A percentile compares a stretch with the other conserved stretches of the same genome.
These are phyloP conservation scores for Colletotrichum paranaense DNA, from an alignment of 2,329 filamentous ascomycete species.

Conservation along the genomic window DNA sequence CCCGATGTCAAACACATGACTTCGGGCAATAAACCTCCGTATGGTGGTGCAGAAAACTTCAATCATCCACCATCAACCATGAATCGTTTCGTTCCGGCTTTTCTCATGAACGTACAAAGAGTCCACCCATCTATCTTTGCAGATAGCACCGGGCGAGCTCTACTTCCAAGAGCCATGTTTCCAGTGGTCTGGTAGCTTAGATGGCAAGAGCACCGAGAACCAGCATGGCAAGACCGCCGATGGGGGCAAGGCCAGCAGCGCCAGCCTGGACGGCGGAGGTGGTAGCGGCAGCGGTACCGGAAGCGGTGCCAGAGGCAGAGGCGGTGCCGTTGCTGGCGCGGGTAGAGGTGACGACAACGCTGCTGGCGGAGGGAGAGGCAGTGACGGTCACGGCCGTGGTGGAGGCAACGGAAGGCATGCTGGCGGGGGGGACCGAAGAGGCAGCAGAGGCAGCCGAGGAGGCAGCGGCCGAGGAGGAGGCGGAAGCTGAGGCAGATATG, in stretches of 20 bases:
- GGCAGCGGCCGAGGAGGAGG: not conserved
- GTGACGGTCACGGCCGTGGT: conserved; percentile 21
- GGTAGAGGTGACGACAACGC: not conserved
- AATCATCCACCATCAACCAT: conserved; percentile 14
- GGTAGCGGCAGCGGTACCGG: conserved; percentile 31
- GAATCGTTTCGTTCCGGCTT: not conserved
- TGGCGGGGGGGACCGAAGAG: conserved; percentile 14
- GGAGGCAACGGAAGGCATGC: conserved; percentile 21
- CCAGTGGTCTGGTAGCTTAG: not conserved
- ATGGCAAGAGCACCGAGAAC: conserved; percentile 34
- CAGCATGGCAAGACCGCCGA: conserved; percentile 35
- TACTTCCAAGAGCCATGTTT: not conserved
- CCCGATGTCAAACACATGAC: not conserved
- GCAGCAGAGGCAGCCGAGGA: not conserved
- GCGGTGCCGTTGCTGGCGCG: conserved; percentile 29
- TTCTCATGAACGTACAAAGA: not conserved
- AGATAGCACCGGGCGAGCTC: not conserved
- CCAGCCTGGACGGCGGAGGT: conserved; percentile 25
- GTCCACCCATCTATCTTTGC: too few relatives aligned
- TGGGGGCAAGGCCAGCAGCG: conserved; percentile 27
- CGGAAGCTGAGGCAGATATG: conserved; percentile 6
- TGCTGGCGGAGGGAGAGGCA: conserved; percentile 3
- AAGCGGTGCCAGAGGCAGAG: conserved; percentile 16
- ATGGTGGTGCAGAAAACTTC: not conserved
- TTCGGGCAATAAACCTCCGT: not conserved